phyloP scores from a whole-genome alignment of 768 basidiomycete genomes.

The Psilocybe sp. region DNA sequence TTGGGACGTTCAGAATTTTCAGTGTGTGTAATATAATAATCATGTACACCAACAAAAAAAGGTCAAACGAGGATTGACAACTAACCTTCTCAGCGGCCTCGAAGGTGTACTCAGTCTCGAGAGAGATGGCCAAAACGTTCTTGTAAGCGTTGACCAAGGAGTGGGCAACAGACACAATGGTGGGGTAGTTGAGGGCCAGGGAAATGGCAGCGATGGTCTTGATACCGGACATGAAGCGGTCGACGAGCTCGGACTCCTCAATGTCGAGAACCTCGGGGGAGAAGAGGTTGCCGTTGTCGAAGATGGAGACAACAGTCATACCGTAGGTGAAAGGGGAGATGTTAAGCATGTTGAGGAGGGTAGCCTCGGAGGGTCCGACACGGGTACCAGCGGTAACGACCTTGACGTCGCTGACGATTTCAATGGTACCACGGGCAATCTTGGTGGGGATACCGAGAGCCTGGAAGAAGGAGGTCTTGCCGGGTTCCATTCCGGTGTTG shows the following conservation, averaged over 20 bases:
- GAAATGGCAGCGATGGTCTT: conserved; percentile 96
- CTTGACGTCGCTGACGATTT: conserved; percentile 97
- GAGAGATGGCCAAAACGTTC: conserved; percentile 88
- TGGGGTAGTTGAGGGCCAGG: conserved; percentile 94
- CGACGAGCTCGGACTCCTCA: conserved; percentile 86
- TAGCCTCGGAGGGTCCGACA: conserved; percentile 97
- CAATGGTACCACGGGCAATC: conserved; percentile 99
- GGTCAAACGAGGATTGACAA: conserved; percentile 8
- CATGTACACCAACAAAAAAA: conserved; percentile 20
- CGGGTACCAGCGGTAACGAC: conserved; percentile 90
- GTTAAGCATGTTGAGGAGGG: conserved; percentile 98
- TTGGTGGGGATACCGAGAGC: conserved; percentile 99
- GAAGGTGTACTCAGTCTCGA: conserved; percentile 92
- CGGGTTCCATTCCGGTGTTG: conserved; percentile 99
- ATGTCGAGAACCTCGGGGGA: conserved; percentile 88
- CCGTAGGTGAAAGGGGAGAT: conserved; percentile 99
- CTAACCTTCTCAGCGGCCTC: conserved; percentile 90
- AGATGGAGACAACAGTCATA: conserved; percentile 98
- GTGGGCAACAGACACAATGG: conserved; percentile 90
- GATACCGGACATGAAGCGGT: conserved; percentile 90
- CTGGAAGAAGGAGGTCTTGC: conserved; percentile 99
- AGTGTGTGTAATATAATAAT: conserved; percentile 54
- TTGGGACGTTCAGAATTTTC: conserved; percentile 76
- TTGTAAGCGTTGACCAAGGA: conserved; percentile 99
- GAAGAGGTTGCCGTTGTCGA: conserved; percentile 91